Evolutionary conservation across 768 basidiomycete genomes (phyloP), one percentile per base, ranked within the genome.

Genomic region (Kwoniella sp.): DNA sequence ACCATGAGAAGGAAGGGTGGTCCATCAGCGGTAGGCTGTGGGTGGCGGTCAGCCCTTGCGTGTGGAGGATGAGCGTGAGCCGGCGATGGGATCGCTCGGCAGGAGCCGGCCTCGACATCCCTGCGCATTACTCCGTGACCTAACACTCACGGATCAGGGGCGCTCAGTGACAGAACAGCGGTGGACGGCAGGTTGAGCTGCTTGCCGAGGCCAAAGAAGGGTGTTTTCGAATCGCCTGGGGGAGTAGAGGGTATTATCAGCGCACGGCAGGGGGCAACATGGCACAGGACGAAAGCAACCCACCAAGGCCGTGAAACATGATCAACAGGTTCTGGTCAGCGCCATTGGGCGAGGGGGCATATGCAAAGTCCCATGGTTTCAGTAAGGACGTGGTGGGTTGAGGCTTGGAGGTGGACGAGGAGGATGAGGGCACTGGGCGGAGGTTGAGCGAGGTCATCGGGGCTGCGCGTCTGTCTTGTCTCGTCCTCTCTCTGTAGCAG

Each of bases 221-320:
- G 51, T 3, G 23, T 37, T 40, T 62, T 64, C 12, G 66, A 69
- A 50, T 73, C 72, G 39, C 72, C 71, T 73, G 51, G 12, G 33
- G 20, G 12, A 22, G 2, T 22, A 11, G 10, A 22, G 15, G 15
- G 15, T 42, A 10, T 42, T 15, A 46, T 32, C 14, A 34, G 20
- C 15, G 29, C 28, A 29, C 32, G 27, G 11, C 19, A 25, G 20
- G 5, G 8, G 31, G 15, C 34, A 47, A 14, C 29, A 3, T 34
- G 15, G 14, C 11, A 20, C 9, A 20, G 12, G 17, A 31, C 27
- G 26, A 29, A 29, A 44, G 14, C 4, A 12, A 57, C 64, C 45
- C 41, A 73, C 71, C 72, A 22, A 70, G 53, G 10, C 72, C 72
- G 46, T 73, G 72, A 44, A 73, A 64, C 66, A 73, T 65, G 50